Evolutionary conservation across 495 filamentous ascomycete genomes (phyloP), one percentile per base, ranked within the genome.

Genomic region (Aspergillus egyptiacus): DNA sequence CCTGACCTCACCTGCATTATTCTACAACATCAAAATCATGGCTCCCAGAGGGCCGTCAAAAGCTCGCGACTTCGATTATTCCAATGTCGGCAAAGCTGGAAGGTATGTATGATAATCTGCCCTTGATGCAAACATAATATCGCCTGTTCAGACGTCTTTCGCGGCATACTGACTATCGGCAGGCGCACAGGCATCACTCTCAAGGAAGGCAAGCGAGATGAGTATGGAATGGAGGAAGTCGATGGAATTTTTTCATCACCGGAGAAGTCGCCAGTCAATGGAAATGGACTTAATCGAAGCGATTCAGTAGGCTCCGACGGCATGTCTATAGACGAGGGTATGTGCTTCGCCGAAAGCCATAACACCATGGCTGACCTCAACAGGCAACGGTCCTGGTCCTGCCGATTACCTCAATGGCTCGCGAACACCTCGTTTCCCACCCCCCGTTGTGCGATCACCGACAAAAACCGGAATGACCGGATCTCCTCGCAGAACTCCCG

Each of bases 181-280:
- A 86, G 82, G 57, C 77, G 91, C 77, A 98, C 93, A 7, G 93
- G 93, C 18, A 74, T 94, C 24, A 86, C 81, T 1, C 65, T 98
- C 22, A 77, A 80, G 60, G 89, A 96, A 66, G 87, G 87, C 32
- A 69, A 85, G 43, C 84, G 89, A 68, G 89, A 97, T 68, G 93
- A 90, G 61, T 72, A 95, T 75, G 93, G 94, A 64, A 78, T 98
- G 68, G 89, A 97, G 64, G 81, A 82, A 27, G 75, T 95, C 44
- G 85, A 88, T 19, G 77, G 76, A 39, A 80, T 96, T 54, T 97
- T 96, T 66, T 96, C 90, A 3, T 95, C 91, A 9, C 91, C 91
- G 23, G 80, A 76, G 46, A 86, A 84, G 51, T 72, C 80, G 14
- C 70, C 73, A 42, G 53, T 71, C 10, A 64, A 66, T 52, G 57